These are phyloP conservation scores for Euphorbia peplus DNA, from an alignment of 345 rosid species.

Conservation along the genomic window DNA sequence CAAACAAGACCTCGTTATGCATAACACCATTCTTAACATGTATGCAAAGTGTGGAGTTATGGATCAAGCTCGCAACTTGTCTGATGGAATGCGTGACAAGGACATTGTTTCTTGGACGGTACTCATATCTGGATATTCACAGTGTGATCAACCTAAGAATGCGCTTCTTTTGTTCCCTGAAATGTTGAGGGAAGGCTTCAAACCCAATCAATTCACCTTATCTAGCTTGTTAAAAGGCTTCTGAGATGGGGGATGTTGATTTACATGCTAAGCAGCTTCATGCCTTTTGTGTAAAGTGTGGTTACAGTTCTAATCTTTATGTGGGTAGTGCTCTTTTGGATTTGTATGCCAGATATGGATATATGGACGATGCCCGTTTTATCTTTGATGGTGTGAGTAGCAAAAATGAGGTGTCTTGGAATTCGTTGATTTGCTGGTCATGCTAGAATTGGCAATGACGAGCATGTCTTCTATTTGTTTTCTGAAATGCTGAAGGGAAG, in stretches of 20 bases:
- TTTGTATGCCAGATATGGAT: constrained; percentile 51
- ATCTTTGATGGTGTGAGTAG: constrained; percentile 41
- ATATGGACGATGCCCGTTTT: constrained; percentile 42
- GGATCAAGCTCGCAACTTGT: constrained; percentile 44
- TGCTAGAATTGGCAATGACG: constrained; percentile 52
- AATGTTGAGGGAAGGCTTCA: constrained; percentile 40
- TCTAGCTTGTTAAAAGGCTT: constrained; percentile 60
- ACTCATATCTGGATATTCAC: constrained; percentile 58
- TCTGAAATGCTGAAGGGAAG: constrained; percentile 47
- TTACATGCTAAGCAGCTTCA: constrained; percentile 51
- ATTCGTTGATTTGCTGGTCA: constrained; percentile 61
- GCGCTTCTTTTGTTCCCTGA: constrained; percentile 43
- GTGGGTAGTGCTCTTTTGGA: constrained; percentile 65
- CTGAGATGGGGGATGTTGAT: constrained; percentile 28
- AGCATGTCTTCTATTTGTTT: constrained; percentile 42
- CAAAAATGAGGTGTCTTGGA: constrained; percentile 70
- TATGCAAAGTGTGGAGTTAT: constrained; percentile 48
- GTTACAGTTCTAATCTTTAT: constrained; percentile 46
- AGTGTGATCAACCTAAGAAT: constrained; percentile 36
- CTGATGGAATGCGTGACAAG: constrained; percentile 44
- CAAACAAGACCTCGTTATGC: constrained; percentile 33
- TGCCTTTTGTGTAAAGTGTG: constrained; percentile 41
- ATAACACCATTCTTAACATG: constrained; percentile 43
- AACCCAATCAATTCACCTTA: constrained; percentile 54
- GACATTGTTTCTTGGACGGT: constrained; percentile 61